Conservation (phyloP, 306 rosid genomes). For the Parietaria judaica region DNA sequence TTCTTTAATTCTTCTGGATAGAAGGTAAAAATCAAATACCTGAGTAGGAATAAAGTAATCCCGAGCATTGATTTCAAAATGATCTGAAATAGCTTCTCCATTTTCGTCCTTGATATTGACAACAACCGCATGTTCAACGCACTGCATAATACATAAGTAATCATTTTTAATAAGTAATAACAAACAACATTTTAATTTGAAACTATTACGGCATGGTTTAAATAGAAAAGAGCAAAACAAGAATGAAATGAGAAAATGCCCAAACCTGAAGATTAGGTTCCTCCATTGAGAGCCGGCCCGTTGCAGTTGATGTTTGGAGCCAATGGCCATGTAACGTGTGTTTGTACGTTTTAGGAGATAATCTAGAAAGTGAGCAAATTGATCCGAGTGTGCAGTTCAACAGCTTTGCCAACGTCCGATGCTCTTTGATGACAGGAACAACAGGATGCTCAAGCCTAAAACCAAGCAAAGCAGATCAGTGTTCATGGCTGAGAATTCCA, state of each 20-base stretch:
- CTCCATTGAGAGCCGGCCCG: slow-evolving; percentile 98
- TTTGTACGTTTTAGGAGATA: slow-evolving; percentile 62
- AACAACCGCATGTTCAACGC: slow-evolving; percentile 81
- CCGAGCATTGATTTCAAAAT: slow-evolving; percentile 68
- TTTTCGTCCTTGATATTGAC: slow-evolving; percentile 49
- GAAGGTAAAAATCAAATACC: slow-evolving; percentile 34
- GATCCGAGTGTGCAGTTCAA: slow-evolving; percentile 87
- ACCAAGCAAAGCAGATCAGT: slow-evolving; percentile 19
- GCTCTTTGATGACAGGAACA: slow-evolving; percentile 88
- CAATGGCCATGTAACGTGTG: slow-evolving; percentile 90
- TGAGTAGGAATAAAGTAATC: slow-evolving; percentile 81
- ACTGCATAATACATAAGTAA: slow-evolving; percentile 41
- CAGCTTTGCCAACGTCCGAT: slow-evolving; percentile 84
- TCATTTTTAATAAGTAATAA: neutral
- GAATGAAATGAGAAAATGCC: slow-evolving; percentile 4
- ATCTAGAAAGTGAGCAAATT: slow-evolving; percentile 72
- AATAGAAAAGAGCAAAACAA: slow-evolving; percentile 8
- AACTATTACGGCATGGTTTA: neutral
- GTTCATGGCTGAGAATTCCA: slow-evolving; percentile 7
- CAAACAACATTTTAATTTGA: neutral
- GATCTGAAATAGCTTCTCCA: slow-evolving; percentile 33
- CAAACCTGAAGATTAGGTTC: slow-evolving; percentile 97
- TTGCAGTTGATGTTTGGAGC: slow-evolving; percentile 96
- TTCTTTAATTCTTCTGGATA: neutral
- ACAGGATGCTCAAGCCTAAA: slow-evolving; percentile 94